phyloP scores from a whole-genome alignment of 805 yeast species.

The Brettanomyces nanus region DNA sequence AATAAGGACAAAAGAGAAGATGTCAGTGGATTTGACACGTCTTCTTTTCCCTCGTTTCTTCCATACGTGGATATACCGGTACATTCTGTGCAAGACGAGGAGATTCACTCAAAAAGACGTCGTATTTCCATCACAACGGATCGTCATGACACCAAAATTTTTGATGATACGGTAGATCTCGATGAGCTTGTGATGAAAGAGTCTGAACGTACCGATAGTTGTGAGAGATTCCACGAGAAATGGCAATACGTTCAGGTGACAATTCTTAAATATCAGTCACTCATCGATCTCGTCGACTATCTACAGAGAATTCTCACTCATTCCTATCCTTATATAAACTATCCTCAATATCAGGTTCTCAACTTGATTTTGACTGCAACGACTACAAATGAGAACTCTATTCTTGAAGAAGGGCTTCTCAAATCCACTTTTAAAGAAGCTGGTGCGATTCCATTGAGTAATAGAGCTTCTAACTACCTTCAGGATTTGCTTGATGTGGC shows the following conservation, averaged over 20 bases:
- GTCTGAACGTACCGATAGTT: too few species aligned
- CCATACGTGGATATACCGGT: too few species aligned
- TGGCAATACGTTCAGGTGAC: background rate
- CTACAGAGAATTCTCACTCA: background rate
- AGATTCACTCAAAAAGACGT: too few species aligned
- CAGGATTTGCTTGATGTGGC: background rate
- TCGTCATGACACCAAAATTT: too few species aligned
- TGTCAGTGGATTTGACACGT: too few species aligned
- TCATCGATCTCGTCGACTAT: conserved; percentile 1
- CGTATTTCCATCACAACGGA: too few species aligned
- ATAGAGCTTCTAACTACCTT: conserved; percentile 1
- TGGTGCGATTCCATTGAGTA: background rate
- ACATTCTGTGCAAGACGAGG: too few species aligned
- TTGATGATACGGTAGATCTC: too few species aligned
- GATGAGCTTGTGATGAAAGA: too few species aligned
- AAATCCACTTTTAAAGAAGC: background rate
- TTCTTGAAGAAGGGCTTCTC: background rate
- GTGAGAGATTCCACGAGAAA: background rate
- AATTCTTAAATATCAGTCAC: background rate
- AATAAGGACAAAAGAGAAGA: too few species aligned
- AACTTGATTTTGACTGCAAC: conserved; percentile 1
- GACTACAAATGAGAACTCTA: background rate
- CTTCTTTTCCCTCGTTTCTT: too few species aligned
- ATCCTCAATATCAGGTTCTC: background rate
- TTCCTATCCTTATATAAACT: background rate